These are phyloP conservation scores for Termitomyces sp. DNA, from an alignment of 768 basidiomycete genomes.

Conservation along the genomic window DNA sequence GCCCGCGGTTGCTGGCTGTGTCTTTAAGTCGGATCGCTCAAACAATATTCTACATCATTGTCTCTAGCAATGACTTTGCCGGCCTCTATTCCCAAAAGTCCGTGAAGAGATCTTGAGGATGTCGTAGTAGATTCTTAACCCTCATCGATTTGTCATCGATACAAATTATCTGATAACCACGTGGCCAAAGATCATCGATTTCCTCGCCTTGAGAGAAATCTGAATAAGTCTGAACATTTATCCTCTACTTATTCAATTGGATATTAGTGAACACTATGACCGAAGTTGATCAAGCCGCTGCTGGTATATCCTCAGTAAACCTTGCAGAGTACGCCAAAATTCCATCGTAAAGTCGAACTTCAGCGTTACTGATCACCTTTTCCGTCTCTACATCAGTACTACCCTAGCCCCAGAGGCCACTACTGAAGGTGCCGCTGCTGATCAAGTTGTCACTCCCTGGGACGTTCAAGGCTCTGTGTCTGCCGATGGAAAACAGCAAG, in stretches of 20 bases:
- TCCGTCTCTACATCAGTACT: background rate
- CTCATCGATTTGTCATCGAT: background rate
- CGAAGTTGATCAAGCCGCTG: constrained; percentile 2
- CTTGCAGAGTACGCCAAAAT: constrained; percentile 4
- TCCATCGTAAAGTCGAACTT: background rate
- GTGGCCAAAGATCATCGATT: constrained; percentile 6
- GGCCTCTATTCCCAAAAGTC: background rate
- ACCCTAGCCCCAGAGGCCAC: background rate
- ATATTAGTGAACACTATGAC: constrained; percentile 2
- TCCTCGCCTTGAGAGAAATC: no score
- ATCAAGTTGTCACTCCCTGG: constrained; percentile 94
- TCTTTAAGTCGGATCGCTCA: background rate
- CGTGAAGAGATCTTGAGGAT: background rate
- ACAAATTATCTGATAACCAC: constrained; percentile 15
- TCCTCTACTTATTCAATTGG: background rate
- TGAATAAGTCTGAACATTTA: background rate
- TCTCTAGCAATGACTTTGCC: background rate
- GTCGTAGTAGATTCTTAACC: background rate
- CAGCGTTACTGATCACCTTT: background rate
- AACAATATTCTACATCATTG: no score
- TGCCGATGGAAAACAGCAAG: constrained; percentile 84
- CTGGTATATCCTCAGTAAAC: constrained; percentile 1
- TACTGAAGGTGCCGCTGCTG: constrained; percentile 21
- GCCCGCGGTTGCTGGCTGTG: no score
- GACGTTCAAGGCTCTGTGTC: constrained; percentile 92